These are phyloP conservation scores for Artemisia argyi DNA, from an alignment of 129 eudicot genomes.

Conservation along the genomic window DNA sequence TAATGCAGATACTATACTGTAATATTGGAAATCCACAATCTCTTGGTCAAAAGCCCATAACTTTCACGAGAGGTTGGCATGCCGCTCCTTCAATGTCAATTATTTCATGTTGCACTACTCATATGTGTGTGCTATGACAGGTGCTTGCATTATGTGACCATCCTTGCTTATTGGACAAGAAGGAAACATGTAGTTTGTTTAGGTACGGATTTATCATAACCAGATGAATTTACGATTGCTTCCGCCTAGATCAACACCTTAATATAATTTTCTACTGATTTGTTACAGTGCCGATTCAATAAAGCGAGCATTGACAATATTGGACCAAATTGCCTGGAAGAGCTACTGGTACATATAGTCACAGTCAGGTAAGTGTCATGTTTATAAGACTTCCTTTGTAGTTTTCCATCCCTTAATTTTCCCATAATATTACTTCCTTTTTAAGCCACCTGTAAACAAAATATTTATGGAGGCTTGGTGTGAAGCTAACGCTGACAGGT, in stretches of 20 bases:
- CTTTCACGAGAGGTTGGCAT: slow-evolving; percentile 78
- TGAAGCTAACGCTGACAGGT: too few species aligned
- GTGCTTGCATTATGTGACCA: slow-evolving; percentile 87
- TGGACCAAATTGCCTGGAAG: slow-evolving; percentile 95
- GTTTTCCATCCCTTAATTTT: too few species aligned
- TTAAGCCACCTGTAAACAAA: too few species aligned
- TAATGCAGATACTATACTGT: slow-evolving; percentile 75
- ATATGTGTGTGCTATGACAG: too few species aligned
- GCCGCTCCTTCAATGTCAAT: not conserved
- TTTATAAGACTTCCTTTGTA: too few species aligned
- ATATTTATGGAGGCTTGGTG: too few species aligned
- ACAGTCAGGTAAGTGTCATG: slow-evolving; percentile 60
- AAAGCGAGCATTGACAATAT: slow-evolving; percentile 66
- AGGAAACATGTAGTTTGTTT: slow-evolving; percentile 71
- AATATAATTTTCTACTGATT: slow-evolving; percentile 5
- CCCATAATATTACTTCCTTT: too few species aligned
- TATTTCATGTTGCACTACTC: too few species aligned
- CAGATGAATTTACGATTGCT: not conserved
- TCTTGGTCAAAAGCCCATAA: slow-evolving; percentile 92
- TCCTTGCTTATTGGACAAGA: slow-evolving; percentile 79
- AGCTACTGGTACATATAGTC: slow-evolving; percentile 98
- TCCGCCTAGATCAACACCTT: slow-evolving; percentile 5
- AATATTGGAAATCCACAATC: slow-evolving; percentile 98
- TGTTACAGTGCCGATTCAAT: slow-evolving; percentile 73
- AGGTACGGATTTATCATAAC: slow-evolving; percentile 45